Conservation (phyloP, 805 yeast genomes). For the Phaffomyces thermotolerans region DNA sequence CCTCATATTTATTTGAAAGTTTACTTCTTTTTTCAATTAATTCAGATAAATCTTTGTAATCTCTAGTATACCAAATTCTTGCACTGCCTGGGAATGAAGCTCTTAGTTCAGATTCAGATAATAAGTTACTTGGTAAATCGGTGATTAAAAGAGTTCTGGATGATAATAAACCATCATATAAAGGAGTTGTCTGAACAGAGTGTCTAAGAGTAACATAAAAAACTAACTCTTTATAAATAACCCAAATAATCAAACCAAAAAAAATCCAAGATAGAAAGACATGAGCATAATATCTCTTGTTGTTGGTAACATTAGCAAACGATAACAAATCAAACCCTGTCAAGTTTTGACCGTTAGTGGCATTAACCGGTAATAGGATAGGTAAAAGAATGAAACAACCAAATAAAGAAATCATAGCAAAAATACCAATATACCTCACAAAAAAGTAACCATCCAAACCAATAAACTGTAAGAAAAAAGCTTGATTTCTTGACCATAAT, state of each 20-base stretch:
- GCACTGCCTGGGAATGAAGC: constrained; percentile 57
- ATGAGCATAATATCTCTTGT: constrained; percentile 65
- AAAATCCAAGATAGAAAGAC: constrained; percentile 69
- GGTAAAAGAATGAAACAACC: constrained; percentile 59
- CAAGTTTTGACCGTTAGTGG: constrained; percentile 51
- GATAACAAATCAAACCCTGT: constrained; percentile 60
- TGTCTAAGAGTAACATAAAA: constrained; percentile 69
- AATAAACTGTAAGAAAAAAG: constrained; percentile 58
- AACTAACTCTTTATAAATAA: constrained; percentile 67
- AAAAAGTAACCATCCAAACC: constrained; percentile 76
- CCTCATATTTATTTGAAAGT: constrained; percentile 54
- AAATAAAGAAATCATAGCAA: constrained; percentile 42
- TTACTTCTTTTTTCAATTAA: constrained; percentile 57
- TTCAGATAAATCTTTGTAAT: constrained; percentile 49
- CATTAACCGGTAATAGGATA: constrained; percentile 65
- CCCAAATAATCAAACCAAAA: constrained; percentile 57
- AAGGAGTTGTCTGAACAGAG: constrained; percentile 63
- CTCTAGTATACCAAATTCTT: constrained; percentile 57
- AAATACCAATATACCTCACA: constrained; percentile 54
- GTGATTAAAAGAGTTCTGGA: constrained; percentile 70
- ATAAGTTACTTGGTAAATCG: constrained; percentile 42
- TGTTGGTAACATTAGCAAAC: constrained; percentile 53
- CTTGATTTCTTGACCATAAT: constrained; percentile 47
- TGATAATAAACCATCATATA: constrained; percentile 60
- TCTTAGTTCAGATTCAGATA: constrained; percentile 44